Evolutionary conservation across 495 filamentous ascomycete genomes (phyloP), one percentile per base, ranked within the genome.

Genomic region (Neurospora tetrasperma): DNA sequence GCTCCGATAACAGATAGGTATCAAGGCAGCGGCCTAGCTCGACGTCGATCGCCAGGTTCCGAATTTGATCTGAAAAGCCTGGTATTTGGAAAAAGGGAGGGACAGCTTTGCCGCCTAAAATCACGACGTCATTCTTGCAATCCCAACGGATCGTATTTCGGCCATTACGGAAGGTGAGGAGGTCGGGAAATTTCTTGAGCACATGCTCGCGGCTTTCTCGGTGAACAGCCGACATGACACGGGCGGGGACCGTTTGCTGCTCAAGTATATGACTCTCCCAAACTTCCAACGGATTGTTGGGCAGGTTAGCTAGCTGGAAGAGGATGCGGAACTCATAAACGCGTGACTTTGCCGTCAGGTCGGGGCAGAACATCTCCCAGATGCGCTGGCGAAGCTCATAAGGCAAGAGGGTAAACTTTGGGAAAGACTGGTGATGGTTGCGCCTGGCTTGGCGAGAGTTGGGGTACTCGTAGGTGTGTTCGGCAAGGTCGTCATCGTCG

Each of bases 281-380:
- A n/a, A 78, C 11, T 0, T 73, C 70, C 6, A 16, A 18, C 7
- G 23, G 35, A 38, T 38, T 38, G 35, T 38, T 38, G 35, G 35
- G n/a, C 18, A 11, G n/a, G 38, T 18, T 4, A 0, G 46, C 3
- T 5, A 6, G 20, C 6, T 5, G 6, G 35, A 43, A 23, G 71
- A 71, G 9, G 8, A 40, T 66, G 1, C 16, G 69, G 7, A 79
- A 73, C 10, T 62, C 39, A 43, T 79, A 79, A 0, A 85, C 75
- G 35, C 81, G 79, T 2, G 73, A 54, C 35, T 79, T 76, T 8
- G 59, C 71, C 31, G 75, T 77, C 16, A 85, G 72, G 31, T 82
- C 77, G 0, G 80, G 79, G 68, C 82, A 82, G 46, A 83, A 82
- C 11, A 75, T 71, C 39, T 83, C 78, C 84, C 84, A 86, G 69